Base-by-base conservation (phyloP, 345 rosid genomes). In the Raphanus sativus region DNA sequence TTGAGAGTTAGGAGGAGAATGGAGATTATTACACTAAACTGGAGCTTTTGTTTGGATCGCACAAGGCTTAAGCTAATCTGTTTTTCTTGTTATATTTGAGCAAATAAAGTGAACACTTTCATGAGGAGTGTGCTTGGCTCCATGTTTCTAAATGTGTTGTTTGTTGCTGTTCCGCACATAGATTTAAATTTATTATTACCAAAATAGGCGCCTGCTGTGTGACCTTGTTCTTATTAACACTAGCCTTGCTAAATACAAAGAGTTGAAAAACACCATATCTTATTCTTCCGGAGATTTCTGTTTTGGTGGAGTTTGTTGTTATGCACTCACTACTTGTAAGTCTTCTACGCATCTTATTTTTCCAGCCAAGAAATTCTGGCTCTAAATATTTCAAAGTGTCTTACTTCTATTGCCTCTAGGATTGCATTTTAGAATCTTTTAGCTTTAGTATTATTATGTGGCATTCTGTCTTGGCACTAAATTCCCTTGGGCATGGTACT, bases 41-140 rank as follows among this genome's bases (percentile, higher is more conserved):
- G 3, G 21, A 68, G 78, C 78, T 74, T 28, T 79, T 79, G 78
- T 68, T 10, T 68, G 65, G 65, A 67, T 79, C 0, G 21, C 70
- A 16, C 77, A 67, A 73, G 29, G 74, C 69, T 58, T 50, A 52
- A 62, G 58, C 70, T 68, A 61, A 45, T 72, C 65, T 12, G 16
- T n/a, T n/a, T 64, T 79, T 79, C 66, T 74, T 79, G 82, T 63
- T 55, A 29, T 62, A 25, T 34, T 62, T 0, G 38, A 55, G 69
- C 33, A 11, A 79, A 79, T 79, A 73, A 79, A 69, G 21, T 45
- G 0, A 54, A 77, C 42, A 45, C 0, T 65, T 71, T 66, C 4
- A 33, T 2, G 32, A 17, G 65, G 73, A 65, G 32, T 72, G 32
- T 72, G 45, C n/a, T 33, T 73, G 13, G 8, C 30, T 70, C 4